Evolutionary conservation across 2,329 filamentous ascomycete genomes (phyloP).

Genomic region (Teratosphaeria gauchensis): DNA sequence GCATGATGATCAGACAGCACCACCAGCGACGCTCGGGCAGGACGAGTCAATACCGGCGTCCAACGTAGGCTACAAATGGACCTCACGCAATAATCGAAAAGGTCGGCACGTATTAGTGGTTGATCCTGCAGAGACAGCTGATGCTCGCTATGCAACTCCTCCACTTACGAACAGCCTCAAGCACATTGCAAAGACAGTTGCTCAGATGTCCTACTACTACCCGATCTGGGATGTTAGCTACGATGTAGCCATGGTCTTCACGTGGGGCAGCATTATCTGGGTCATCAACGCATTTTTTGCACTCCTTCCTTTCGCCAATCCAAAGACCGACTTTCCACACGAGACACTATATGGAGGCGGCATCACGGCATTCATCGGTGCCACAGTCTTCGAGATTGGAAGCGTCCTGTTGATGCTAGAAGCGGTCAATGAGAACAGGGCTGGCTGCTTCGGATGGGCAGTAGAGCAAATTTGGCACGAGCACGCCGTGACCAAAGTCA

Average conservation of each 20-base stretch:
- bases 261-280: conserved; percentile 38
- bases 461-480: conserved; percentile 38
- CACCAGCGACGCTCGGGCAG: neutral
- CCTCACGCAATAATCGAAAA: conserved; percentile 36
- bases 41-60: conserved; percentile 1
- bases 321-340: conserved; percentile 43
- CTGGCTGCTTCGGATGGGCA: conserved; percentile 61
- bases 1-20: neutral
- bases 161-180: conserved; percentile 24
- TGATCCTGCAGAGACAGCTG: conserved; percentile 12
- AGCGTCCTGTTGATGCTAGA: conserved; percentile 56
- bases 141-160: conserved; percentile 22
- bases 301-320: conserved; percentile 49
- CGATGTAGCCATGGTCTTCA: conserved; percentile 46
- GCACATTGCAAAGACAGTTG: conserved; percentile 29
- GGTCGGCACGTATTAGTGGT: conserved; percentile 31
- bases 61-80: conserved; percentile 28
- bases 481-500: conserved; percentile 2
- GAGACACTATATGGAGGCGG: conserved; percentile 49
- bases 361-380: conserved; percentile 55
- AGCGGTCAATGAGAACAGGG: conserved; percentile 57
- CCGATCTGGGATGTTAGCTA: conserved; percentile 51
- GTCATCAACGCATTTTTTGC: conserved; percentile 52
- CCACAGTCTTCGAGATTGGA: conserved; percentile 56
- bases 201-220: conserved; percentile 41